phyloP scores from a whole-genome alignment of 169 alveolate genomes.

The Babesia bigemina region DNA sequence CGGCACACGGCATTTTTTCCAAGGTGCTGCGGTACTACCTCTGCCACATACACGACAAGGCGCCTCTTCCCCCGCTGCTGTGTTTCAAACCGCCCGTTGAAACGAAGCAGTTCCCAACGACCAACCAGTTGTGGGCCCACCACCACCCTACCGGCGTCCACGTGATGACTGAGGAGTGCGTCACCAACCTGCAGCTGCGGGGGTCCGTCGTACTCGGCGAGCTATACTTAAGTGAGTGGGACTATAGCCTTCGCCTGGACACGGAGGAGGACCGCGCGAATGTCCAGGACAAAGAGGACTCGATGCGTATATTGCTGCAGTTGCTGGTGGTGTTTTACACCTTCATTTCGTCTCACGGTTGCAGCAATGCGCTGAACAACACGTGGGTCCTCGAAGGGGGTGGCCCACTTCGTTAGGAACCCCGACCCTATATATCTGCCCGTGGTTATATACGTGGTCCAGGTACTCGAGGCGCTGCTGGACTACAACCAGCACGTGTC shows the following conservation, averaged over 20 bases:
- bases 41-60: slow-evolving; percentile 44
- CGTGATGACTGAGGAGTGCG: slow-evolving; percentile 16
- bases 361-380: slow-evolving; percentile 48
- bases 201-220: slow-evolving; percentile 25
- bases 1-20: slow-evolving; percentile 60
- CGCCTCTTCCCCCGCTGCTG: slow-evolving; percentile 47
- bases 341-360: slow-evolving; percentile 61
- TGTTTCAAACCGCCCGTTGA: slow-evolving; percentile 16
- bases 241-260: slow-evolving; percentile 24
- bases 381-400: slow-evolving; percentile 56
- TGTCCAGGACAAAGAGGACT: slow-evolving; percentile 47
- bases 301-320: slow-evolving; percentile 60
- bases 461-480: slow-evolving; percentile 73
- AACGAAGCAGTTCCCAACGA: not conserved
- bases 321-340: slow-evolving; percentile 62
- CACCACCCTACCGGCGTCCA: not conserved
- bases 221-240: slow-evolving; percentile 18
- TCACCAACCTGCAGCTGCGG: slow-evolving; percentile 7
- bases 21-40: slow-evolving; percentile 60
- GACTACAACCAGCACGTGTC: slow-evolving; percentile 75
- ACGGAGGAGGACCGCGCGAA: slow-evolving; percentile 11
- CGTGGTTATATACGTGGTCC: slow-evolving; percentile 72
- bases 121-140: slow-evolving; percentile 6
- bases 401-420: slow-evolving; percentile 66
- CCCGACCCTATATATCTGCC: slow-evolving; percentile 74